Conservation (phyloP, 495 filamentous ascomycete genomes). For the Podospora pseudocomata region DNA sequence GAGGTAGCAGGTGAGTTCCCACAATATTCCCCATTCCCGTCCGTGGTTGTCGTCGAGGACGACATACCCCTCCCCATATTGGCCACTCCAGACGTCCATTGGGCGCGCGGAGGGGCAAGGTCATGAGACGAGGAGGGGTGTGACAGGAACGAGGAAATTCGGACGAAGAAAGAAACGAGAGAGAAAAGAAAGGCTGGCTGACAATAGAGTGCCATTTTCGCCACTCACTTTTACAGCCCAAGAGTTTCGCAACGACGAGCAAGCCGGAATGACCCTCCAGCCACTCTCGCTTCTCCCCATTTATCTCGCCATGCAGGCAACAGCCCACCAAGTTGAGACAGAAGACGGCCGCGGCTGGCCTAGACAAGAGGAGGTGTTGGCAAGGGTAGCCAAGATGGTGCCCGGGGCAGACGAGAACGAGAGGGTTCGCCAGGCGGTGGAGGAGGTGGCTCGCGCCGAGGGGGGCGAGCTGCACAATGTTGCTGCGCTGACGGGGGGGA, state of each 20-base stretch:
- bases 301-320: conserved; percentile 70
- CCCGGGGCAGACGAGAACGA: conserved; percentile 45
- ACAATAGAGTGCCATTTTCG: conserved; percentile 11
- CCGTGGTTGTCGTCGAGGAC: background rate
- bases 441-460: conserved; percentile 69
- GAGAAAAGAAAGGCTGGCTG: background rate
- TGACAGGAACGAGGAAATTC: conserved; percentile 11
- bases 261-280: conserved; percentile 39
- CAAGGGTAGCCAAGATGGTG: conserved; percentile 37
- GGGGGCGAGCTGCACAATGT: conserved; percentile 94
- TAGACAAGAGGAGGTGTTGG: conserved; percentile 37
- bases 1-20: conserved; percentile 34
- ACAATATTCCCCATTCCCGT: background rate
- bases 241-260: conserved; percentile 41
- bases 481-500: conserved; percentile 81
- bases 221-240: conserved; percentile 24
- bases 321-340: conserved; percentile 28
- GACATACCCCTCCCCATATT: background rate
- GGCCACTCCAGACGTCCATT: conserved; percentile 8
- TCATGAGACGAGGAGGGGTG: background rate
- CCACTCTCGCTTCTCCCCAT: conserved; percentile 69
- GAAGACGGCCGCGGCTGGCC: conserved; percentile 24
- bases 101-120: background rate
- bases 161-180: conserved; percentile 10
- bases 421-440: conserved; percentile 51